Conservation (phyloP, 1,284 basidiomycete genomes). For the Ganoderma sinense region DNA sequence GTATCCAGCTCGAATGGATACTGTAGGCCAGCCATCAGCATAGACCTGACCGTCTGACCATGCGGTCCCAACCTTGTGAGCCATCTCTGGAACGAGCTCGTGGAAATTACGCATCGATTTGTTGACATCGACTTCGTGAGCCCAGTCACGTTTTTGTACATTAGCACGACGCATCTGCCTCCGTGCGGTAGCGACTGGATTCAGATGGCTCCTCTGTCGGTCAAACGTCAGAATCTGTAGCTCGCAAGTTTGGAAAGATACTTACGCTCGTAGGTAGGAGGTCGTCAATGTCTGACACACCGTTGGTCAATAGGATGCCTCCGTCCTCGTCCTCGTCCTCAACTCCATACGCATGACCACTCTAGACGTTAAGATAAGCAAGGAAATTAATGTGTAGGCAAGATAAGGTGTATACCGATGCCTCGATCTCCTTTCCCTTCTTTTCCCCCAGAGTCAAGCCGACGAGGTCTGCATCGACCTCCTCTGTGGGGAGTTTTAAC, state of each 20-base stretch:
- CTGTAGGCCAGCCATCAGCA: constrained; percentile 48
- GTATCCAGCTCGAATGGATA: constrained; percentile 89
- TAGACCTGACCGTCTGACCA: constrained; percentile 8
- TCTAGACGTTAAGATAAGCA: background rate
- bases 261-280: constrained; percentile 83
- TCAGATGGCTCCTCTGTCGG: constrained; percentile 57
- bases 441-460: constrained; percentile 29
- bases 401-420: constrained; percentile 4
- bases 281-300: constrained; percentile 75
- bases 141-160: constrained; percentile 92
- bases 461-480: constrained; percentile 46
- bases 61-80: constrained; percentile 67
- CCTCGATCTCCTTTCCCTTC: background rate
- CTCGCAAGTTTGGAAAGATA: constrained; percentile 2
- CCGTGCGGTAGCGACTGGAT: constrained; percentile 52
- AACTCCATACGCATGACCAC: background rate
- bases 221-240: background rate
- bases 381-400: background rate
- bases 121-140: constrained; percentile 95
- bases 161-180: constrained; percentile 50
- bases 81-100: constrained; percentile 91
- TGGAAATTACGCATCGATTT: constrained; percentile 89
- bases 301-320: constrained; percentile 26
- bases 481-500: constrained; percentile 61
- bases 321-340: constrained; percentile 11